phyloP scores from a whole-genome alignment of 768 basidiomycete genomes.

The Lentinula sp. region DNA sequence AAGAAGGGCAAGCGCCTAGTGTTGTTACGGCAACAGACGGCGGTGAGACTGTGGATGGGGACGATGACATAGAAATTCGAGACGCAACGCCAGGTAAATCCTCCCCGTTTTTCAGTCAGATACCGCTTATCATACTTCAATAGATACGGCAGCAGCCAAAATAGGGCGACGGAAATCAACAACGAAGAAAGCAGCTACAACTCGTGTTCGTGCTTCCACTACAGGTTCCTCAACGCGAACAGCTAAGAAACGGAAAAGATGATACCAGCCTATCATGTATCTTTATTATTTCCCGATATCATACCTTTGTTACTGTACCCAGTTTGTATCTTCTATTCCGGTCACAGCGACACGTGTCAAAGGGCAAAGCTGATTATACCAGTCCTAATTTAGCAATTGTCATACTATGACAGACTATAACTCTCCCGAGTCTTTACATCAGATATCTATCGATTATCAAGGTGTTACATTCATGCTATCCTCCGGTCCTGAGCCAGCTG shows the following conservation, averaged over 20 bases:
- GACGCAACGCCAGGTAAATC: slow-evolving; percentile 54
- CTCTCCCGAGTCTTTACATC: background rate
- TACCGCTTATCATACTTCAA: slow-evolving; percentile 9
- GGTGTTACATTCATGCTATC: background rate
- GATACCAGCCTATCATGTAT: background rate
- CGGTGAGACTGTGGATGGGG: slow-evolving; percentile 59
- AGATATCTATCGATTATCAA: background rate
- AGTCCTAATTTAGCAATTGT: background rate
- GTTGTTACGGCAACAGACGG: slow-evolving; percentile 66
- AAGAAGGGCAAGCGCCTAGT: slow-evolving; percentile 59
- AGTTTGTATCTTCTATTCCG: background rate
- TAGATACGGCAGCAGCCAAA: slow-evolving; percentile 31
- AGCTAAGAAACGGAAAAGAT: slow-evolving; percentile 44
- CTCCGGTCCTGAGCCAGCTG: background rate
- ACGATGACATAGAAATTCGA: slow-evolving; percentile 55
- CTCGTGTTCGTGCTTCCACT: slow-evolving; percentile 24
- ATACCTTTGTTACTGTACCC: background rate
- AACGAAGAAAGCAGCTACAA: slow-evolving; percentile 20
- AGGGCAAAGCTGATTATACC: background rate
- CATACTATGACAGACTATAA: background rate
- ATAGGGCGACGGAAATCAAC: slow-evolving; percentile 27
- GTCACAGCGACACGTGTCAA: background rate
- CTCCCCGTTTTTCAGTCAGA: background rate
- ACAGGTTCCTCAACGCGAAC: slow-evolving; percentile 27
- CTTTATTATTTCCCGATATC: background rate